Base-by-base conservation (phyloP, 1,284 basidiomycete species). In the Sporisorium graminicola region DNA sequence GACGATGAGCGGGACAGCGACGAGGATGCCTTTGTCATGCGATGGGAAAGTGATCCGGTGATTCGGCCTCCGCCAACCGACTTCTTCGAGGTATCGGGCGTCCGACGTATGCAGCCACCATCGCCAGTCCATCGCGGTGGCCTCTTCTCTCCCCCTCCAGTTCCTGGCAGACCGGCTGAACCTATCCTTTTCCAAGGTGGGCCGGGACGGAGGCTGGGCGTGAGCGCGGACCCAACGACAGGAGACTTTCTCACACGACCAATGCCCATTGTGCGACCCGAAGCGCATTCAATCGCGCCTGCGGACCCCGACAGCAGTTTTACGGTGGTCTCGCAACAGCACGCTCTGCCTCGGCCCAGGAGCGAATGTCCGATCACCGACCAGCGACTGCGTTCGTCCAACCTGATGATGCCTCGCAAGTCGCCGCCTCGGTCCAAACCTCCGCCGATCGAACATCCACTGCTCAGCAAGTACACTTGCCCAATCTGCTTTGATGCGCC, bases 401-500 rank as follows among this genome's bases (percentile, higher is more conserved):
- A 72, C 14, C 26, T 77, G 53, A 57, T 43, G 1, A 72, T 72
- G 65, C 74, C 74, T 5, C 68, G 52, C 20, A 57, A 37, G 22
- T 77, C 74, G 24, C 74, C 74, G 2, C 74, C 74, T 8, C 61
- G 74, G 3, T 62, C 69, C 18, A 77, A 70, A 42, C 75, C 75
- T 12, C 70, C 66, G 14, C 75, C 75, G 3, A 77, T 77, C 54
- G 66, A 75, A 24, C 70, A 76, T 37, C 60, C 71, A 8, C 64
- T 83, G 16, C 58, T 82, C 2, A 79, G 77, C 14, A 79, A 63
- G 8, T 84, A 79, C 56, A 68, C 65, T 0, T 84, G 82, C 49
- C 81, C 82, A 8, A 81, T 84, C 66, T 84, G 82, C 63, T 79
- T 84, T 27, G 77, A 79, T 20, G 63, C 81, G 7, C 81, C 81